phyloP scores from a whole-genome alignment of 1,284 basidiomycete species.

The Trametes pubescens region DNA sequence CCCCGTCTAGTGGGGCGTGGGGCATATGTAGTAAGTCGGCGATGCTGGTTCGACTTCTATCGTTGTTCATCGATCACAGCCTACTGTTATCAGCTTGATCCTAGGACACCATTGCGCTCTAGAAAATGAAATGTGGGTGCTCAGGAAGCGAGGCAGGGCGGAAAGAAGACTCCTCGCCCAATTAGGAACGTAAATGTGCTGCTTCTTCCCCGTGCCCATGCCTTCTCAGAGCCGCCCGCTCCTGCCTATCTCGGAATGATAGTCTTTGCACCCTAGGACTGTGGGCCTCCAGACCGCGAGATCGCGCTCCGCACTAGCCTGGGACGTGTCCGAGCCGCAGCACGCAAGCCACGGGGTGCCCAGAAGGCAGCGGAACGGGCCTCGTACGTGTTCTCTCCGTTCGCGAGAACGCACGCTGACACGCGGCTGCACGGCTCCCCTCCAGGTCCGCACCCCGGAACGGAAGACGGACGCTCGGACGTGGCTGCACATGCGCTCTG shows the following conservation, averaged over 20 bases:
- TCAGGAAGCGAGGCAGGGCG: background rate
- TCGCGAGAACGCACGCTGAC: conserved; percentile 23
- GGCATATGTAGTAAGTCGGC: conserved; percentile 17
- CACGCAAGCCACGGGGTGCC: conserved; percentile 3
- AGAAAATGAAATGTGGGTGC: background rate
- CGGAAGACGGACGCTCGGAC: background rate
- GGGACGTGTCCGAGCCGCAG: conserved; percentile 1
- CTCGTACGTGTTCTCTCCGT: conserved; percentile 4
- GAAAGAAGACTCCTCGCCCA: conserved; percentile 3
- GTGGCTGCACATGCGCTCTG: conserved; percentile 4
- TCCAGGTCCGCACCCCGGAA: conserved; percentile 18
- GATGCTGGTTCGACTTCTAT: conserved; percentile 20
- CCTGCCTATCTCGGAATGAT: conserved; percentile 19
- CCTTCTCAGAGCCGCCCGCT: conserved; percentile 5
- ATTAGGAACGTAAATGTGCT: conserved; percentile 19
- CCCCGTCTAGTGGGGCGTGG: background rate
- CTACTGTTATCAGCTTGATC: conserved; percentile 28
- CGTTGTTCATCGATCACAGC: conserved; percentile 18
- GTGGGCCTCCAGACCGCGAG: background rate
- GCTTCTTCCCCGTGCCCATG: conserved; percentile 18
- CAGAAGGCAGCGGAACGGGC: conserved; percentile 8
- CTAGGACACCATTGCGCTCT: conserved; percentile 11
- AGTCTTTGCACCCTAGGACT: background rate
- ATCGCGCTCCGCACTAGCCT: background rate
- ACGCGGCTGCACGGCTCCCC: conserved; percentile 7